Evolutionary conservation across 768 basidiomycete species (phyloP), one percentile per base, ranked within the genome.

Genomic region (Gyrodon lividus): DNA sequence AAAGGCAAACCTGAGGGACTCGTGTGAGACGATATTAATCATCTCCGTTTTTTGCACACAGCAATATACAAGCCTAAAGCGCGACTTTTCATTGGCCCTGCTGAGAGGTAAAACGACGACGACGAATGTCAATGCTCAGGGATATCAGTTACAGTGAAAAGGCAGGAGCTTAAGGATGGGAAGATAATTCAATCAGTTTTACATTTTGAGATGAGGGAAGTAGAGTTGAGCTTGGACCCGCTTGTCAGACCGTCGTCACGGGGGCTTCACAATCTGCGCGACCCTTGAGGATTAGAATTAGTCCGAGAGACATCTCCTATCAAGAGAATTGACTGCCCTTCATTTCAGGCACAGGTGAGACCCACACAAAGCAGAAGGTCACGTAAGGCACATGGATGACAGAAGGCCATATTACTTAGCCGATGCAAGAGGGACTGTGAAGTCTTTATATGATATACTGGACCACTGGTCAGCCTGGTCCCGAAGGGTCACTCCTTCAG

Each of bases 211-310:
- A 12, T 30, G 17, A 37, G 46, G 46, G 55, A 48, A 54, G 47
- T 23, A n/a, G n/a, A n/a, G n/a, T n/a, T n/a, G n/a, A n/a, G n/a
- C n/a, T n/a, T n/a, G n/a, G n/a, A n/a, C n/a, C n/a, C n/a, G n/a
- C n/a, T n/a, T n/a, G n/a, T n/a, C n/a, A n/a, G n/a, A n/a, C n/a
- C n/a, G n/a, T n/a, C n/a, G n/a, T n/a, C n/a, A n/a, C n/a, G n/a
- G 42, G 16, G 49, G 41, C n/a, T 45, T 40, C 23, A 53, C 35
- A 39, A 16, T 24, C 28, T 42, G 19, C 45, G 51, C 40, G 42
- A 34, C 50, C 48, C 51, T 62, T n/a, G 49, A 50, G 61, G 52
- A 19, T 50, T 45, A 14, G 46, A 58, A 52, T 49, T 12, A 23
- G 44, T 52, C 33, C 22, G 28, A n/a, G n/a, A n/a, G n/a, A n/a